Base-by-base conservation (phyloP, 441 rosid species). In the Metrosideros polymorpha region DNA sequence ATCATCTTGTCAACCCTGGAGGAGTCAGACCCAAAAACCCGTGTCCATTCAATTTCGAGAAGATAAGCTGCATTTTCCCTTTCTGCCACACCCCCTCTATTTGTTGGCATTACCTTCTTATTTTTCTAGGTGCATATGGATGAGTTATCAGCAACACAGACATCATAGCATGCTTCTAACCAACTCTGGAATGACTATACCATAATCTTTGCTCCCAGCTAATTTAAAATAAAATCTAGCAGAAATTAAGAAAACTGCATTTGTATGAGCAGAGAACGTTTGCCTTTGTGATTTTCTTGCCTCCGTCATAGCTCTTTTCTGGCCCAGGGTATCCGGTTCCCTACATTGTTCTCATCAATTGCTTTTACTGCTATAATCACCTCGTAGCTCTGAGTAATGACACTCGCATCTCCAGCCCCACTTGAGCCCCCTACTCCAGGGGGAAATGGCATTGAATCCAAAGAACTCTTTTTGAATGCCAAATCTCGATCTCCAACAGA, bases 381-480 rank as follows among this genome's bases (percentile, higher is more conserved):
- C 91, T 98, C 99, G 86, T 90, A 96, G 91, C 93, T 93, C 88
- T 89, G 93, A 83, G 92, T 90, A 90, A 89, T 90, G 82, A 29
- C 27, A 55, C 53, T 59, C 1, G 85, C 85, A 61, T 95, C 97
- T 82, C 93, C 91, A 85, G 88, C 87, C 82, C 93, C 97, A 84
- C 97, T 97, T 57, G 94, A 94, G 86, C 93, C 94, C 86, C 99
- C 99, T 85, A 97, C 99, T 85, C 98, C 99, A 82, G 99, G 99
- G 56, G 99, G 99, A 66, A 96, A 98, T 13, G 99, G 99, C 95
- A 93, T 96, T 84, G 99, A 92, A 92, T 95, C 99, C 88, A 86
- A 84, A 86, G 93, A 88, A 87, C 94, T 91, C 92, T 91, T 96
- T 89, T 93, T 94, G 87, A 91, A 86, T 54, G 95, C 92, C 53